Conservation (phyloP, 164 flowering plant species). For the Pachysandra terminalis region DNA sequence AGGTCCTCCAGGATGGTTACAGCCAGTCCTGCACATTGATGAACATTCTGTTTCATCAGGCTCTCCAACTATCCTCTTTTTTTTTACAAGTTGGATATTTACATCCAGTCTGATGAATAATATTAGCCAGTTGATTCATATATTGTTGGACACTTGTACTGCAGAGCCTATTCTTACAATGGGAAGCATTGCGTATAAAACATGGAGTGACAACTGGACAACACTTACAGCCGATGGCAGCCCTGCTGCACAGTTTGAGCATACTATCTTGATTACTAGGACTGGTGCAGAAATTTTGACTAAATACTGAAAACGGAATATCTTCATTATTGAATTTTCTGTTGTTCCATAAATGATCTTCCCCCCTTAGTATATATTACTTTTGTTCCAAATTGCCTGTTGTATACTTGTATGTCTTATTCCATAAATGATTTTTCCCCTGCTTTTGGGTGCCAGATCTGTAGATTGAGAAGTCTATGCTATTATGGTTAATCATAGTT, state of each 20-base stretch:
- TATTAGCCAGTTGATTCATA: not conserved
- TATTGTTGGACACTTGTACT: constrained; percentile 5
- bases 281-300: constrained; percentile 91
- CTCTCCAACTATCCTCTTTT: not conserved
- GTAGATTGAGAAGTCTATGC: no score
- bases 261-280: constrained; percentile 77
- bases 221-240: constrained; percentile 81
- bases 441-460: no score
- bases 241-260: constrained; percentile 92
- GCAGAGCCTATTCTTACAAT: constrained; percentile 93
- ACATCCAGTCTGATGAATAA: not conserved
- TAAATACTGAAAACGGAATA: constrained; percentile 23
- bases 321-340: no score
- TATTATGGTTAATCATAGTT: no score
- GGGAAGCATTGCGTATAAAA: constrained; percentile 70
- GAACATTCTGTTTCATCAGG: no score
- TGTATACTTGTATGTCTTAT: no score
- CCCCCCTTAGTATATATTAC: no score
- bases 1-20: no score
- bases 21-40: no score
- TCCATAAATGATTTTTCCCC: no score
- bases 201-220: constrained; percentile 95
- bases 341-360: no score
- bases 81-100: not conserved
- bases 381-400: no score